Evolutionary conservation across 805 yeast genomes (phyloP).

Genomic region (Candida stauntonica): DNA sequence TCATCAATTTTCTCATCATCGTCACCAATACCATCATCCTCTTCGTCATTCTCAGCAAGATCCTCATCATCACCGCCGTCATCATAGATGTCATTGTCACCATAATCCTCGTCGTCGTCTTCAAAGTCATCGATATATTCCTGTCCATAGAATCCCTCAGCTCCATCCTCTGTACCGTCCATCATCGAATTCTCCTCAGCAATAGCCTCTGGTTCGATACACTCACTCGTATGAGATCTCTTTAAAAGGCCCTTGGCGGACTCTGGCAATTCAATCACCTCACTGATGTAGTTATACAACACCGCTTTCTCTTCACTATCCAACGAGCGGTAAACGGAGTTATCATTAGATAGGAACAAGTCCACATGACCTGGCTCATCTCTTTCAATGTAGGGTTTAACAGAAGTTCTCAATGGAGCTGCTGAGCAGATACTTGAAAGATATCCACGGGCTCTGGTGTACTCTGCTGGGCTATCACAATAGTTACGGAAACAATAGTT

Average conservation of each 20-base stretch:
- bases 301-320: slow-evolving; percentile 13
- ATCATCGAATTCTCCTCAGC: not conserved
- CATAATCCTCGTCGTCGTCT: not conserved
- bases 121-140: slow-evolving; percentile 1
- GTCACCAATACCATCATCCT: slow-evolving; percentile 3
- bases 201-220: not conserved
- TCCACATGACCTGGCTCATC: slow-evolving; percentile 1
- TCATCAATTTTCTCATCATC: not conserved
- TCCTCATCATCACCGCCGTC: not conserved
- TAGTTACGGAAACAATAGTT: slow-evolving; percentile 25
- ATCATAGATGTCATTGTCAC: not conserved
- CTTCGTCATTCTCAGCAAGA: not conserved
- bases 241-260: not conserved
- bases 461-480: slow-evolving; percentile 18
- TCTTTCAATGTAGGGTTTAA: slow-evolving; percentile 14
- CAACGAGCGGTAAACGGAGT: slow-evolving; percentile 21
- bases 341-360: slow-evolving; percentile 17
- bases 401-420: slow-evolving; percentile 13
- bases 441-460: slow-evolving; percentile 10
- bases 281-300: slow-evolving; percentile 14
- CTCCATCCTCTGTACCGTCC: not conserved
- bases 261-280: slow-evolving; percentile 7
- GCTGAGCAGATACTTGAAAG: slow-evolving; percentile 12
- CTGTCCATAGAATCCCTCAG: not conserved
- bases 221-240: slow-evolving; percentile 1